Evolutionary conservation across 169 alveolate genomes (phyloP), one percentile per base, ranked within the genome.

Genomic region (Plasmodium chabaudi): DNA sequence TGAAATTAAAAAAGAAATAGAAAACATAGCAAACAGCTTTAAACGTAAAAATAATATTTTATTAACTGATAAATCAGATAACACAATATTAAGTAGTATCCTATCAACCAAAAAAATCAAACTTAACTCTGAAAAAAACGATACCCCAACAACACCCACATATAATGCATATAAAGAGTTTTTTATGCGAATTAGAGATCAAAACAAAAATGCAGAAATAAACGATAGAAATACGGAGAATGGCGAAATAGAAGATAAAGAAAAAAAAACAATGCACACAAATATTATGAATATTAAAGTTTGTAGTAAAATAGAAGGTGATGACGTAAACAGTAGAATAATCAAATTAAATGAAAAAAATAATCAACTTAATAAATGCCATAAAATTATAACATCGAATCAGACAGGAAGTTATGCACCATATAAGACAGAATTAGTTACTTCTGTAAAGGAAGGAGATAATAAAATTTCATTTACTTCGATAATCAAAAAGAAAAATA

Each of bases 11-110:
- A 79, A 67, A 55, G 89, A 79, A 79, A 79, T 79, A 67, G 75
- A 79, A 55, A 49, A 67, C 19, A 79, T 79, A 21, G n/a, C 89
- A 0, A 67, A 27, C 25, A 79, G 84, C 67, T 79, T 53, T 60
- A 79, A 79, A 79, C 89, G 89, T 25, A 79, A 67, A 71, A 67
- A 79, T 46, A 79, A 79, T 23, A 79, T 79, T 42, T 67, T 79
- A 67, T 46, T 79, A 6, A 47, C 72, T 0, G 89, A 79, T 1
- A 64, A 67, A 53, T 25, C 74, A 39, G 82, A 79, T 7, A 71
- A 79, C 19, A 67, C 23, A 55, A 23, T 79, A 34, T 17, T 79
- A 44, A 79, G 55, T 27, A 68, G 53, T 59, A 79, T 79, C 39
- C 9, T 79, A 17, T 53, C 89, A 9, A 46, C 71, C 15, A 79